These are phyloP conservation scores for Paxillus rubicundulus DNA, from an alignment of 768 basidiomycete species.

Conservation along the genomic window DNA sequence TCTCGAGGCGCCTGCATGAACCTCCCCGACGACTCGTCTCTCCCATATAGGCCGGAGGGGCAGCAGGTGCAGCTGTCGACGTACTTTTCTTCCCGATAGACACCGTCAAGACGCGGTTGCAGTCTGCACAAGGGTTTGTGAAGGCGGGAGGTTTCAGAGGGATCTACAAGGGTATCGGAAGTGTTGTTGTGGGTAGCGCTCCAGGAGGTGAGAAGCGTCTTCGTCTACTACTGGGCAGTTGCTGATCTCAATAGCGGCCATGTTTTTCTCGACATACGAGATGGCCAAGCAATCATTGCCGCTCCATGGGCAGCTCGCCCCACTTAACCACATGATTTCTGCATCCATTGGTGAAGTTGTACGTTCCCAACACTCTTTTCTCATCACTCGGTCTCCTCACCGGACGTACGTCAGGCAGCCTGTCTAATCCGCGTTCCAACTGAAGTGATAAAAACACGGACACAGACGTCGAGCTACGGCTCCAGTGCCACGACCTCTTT, in stretches of 20 bases:
- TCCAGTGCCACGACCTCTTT: constrained; percentile 55
- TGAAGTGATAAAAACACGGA: constrained; percentile 92
- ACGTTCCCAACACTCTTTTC: constrained; percentile 18
- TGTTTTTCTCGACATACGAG: constrained; percentile 95
- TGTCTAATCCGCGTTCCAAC: constrained; percentile 94
- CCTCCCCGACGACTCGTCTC: constrained; percentile 7
- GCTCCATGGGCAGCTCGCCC: constrained; percentile 54
- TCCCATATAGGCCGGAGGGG: constrained; percentile 67
- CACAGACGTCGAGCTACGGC: constrained; percentile 81
- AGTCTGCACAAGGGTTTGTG: constrained; percentile 83
- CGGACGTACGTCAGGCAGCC: constrained; percentile 53
- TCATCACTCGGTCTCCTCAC: constrained; percentile 10
- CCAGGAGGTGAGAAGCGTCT: constrained; percentile 72
- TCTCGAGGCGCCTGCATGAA: constrained; percentile 9
- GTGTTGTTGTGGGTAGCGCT: constrained; percentile 91
- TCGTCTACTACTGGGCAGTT: background rate
- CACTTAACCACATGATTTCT: constrained; percentile 61
- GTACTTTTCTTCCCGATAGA: constrained; percentile 96
- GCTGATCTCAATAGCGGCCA: constrained; percentile 60
- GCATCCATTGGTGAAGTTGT: constrained; percentile 63
- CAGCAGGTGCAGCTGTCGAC: constrained; percentile 93
- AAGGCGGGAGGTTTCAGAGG: constrained; percentile 85
- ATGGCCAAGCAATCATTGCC: constrained; percentile 77
- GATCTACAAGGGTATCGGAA: constrained; percentile 91
- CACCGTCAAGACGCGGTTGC: constrained; percentile 93